Evolutionary conservation across 208 protist species (phyloP).

Genomic region (Acanthamoeba lenticulata): DNA sequence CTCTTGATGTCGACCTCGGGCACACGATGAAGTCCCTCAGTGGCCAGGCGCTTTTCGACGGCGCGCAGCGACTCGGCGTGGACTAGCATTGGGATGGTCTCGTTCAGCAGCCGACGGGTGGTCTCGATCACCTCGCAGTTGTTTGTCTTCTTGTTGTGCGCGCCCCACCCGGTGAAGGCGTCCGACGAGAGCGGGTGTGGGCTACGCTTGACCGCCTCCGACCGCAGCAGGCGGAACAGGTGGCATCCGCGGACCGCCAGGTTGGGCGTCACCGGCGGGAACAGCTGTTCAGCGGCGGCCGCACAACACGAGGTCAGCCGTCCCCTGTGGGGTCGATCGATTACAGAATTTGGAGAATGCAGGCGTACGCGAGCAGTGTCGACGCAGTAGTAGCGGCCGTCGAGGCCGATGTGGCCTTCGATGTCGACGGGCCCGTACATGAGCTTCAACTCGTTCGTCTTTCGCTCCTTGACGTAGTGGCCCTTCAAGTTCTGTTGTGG

Average conservation of each 20-base stretch:
- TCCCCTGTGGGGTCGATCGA: background rate
- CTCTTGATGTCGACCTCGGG: slow-evolving; percentile 34
- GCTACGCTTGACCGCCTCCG: slow-evolving; percentile 42
- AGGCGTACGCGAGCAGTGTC: slow-evolving; percentile 48
- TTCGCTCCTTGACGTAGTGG: slow-evolving; percentile 42
- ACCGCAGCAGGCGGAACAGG: slow-evolving; percentile 32
- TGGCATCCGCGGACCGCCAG: slow-evolving; percentile 31
- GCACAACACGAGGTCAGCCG: no score
- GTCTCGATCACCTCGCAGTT: slow-evolving; percentile 32
- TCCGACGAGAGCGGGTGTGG: slow-evolving; percentile 56
- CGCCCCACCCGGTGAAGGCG: slow-evolving; percentile 52
- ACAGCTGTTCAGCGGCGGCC: background rate
- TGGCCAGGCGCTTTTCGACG: slow-evolving; percentile 10
- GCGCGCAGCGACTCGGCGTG: background rate
- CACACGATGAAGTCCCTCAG: background rate
- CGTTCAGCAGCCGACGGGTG: slow-evolving; percentile 4
- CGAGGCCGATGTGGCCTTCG: slow-evolving; percentile 46
- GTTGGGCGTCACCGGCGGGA: slow-evolving; percentile 64
- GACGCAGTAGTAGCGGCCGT: slow-evolving; percentile 62
- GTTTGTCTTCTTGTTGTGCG: slow-evolving; percentile 63
- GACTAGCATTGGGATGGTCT: background rate
- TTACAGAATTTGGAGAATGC: background rate
- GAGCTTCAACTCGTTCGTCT: slow-evolving; percentile 19
- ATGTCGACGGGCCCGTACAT: slow-evolving; percentile 65
- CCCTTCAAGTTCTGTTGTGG: slow-evolving; percentile 22